Base-by-base conservation (phyloP, 2,329 filamentous ascomycete species). In the Nigrograna mackinnonii region DNA sequence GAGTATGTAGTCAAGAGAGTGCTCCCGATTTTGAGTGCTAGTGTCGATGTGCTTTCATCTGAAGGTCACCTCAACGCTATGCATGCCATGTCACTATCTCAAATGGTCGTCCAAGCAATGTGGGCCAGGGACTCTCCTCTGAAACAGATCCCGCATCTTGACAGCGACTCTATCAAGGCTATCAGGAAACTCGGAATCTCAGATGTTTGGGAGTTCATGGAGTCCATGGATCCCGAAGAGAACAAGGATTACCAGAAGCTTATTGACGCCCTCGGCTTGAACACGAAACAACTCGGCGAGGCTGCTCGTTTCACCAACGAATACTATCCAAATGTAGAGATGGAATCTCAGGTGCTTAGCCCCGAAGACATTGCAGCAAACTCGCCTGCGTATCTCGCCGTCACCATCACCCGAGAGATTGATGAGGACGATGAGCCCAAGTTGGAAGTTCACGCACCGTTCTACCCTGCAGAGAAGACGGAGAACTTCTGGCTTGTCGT, bases 401-500 rank as follows among this genome's bases (percentile, higher is more conserved):
- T 99, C 57, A 86, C 85, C 63, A 86, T 99, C 49, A 84, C 89
- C 57, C 87, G 94, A 22, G 91, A 95, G 59, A 74, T 92, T 4
- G 82, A 84, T n/a, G 82, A 84, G 9, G 82, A 84, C 28, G 83
- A 87, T 39, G 86, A 81, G 17, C 80, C 87, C 13, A 90, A 96
- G 66, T 82, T 86, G 2, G 86, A 85, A 2, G 95, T 97, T 2
- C 91, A 97, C 65, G 91, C 92, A 38, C 94, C 94, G 0, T 99
- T 97, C 78, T 99, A 94, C 66, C 91, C 94, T 1, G 77, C 70
- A 37, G 86, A 87, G 69, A 99, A 99, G 79, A 86, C 89, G 75
- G 94, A 99, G 78, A 96, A 94, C 66, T 99, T 91, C 91, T 99
- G 94, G 94, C 75, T 99, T 42, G 89, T 99, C 16, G 89, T 99